Conservation (phyloP, 2,329 filamentous ascomycete species). For the Cladosporium cucumerinum region DNA sequence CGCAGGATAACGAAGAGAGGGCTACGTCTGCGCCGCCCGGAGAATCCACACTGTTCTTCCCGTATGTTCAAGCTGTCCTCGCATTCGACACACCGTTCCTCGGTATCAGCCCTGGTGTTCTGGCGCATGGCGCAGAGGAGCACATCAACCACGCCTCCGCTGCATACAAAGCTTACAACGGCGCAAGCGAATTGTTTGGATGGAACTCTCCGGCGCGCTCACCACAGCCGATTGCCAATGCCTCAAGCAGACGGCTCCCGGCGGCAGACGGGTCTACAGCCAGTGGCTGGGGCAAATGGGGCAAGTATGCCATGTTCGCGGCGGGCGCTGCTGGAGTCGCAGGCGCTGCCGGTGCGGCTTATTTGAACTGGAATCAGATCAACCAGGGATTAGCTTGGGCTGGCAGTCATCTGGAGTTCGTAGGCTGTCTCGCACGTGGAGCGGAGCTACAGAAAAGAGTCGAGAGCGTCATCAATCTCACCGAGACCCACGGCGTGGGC, state of each 20-base stretch:
- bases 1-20: constrained; percentile 11
- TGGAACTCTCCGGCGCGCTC: constrained; percentile 23
- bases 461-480: constrained; percentile 61
- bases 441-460: constrained; percentile 77
- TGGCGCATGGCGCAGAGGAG: constrained; percentile 81
- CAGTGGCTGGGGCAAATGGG: constrained; percentile 71
- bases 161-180: constrained; percentile 65
- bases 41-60: constrained; percentile 72
- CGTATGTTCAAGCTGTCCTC: constrained; percentile 83
- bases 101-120: constrained; percentile 74
- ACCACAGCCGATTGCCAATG: constrained; percentile 25
- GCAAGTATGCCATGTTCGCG: constrained; percentile 79
- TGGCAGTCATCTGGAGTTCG: constrained; percentile 86
- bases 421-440: constrained; percentile 80
- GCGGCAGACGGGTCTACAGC: constrained; percentile 27
- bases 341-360: constrained; percentile 80
- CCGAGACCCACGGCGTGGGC: constrained; percentile 64
- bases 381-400: constrained; percentile 76
- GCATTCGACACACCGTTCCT: constrained; percentile 94
- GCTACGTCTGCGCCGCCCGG: constrained; percentile 22
- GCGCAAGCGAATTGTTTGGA: constrained; percentile 61
- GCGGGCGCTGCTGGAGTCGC: constrained; percentile 78
- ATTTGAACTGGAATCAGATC: constrained; percentile 78
- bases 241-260: constrained; percentile 32
- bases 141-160: constrained; percentile 74